Base-by-base conservation (phyloP, 2,329 filamentous ascomycete species). In the Cercospora zeina region DNA sequence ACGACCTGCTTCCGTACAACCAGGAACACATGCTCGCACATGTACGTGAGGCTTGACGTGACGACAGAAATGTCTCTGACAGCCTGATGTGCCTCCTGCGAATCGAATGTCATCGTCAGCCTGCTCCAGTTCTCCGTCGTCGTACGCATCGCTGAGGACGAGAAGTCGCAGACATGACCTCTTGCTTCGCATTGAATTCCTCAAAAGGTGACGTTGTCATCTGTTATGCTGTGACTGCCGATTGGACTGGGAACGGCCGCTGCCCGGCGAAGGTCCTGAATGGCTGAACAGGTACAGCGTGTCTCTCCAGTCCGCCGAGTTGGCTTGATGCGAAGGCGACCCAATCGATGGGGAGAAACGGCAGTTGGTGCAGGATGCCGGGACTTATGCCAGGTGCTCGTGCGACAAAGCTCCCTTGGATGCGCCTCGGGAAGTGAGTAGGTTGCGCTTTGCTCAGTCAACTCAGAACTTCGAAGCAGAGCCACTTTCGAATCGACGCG, bases 11-110 rank as follows among this genome's bases (percentile, higher is more conserved):
- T 2, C 49, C 16, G n/a, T 34, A 53, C 49, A 53, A 53, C 49
- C 49, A 53, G n/a, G 31, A 53, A 49, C 45, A 27, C 45, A 49
- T 49, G 45, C 45, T 49, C 19, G 45, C 45, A 49, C 13, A 33
- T 51, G 49, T 51, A 13, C 1, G 49, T 33, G 49, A 33, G 49
- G 49, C 27, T 51, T 51, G 11, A 33, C 27, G 9, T 14, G 14
- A 49, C 45, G 45, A 13, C 45, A 49, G 3, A 16, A 8, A 5
- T 24, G 19, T 16, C 5, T 14, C 19, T 16, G 4, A 24, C 45
- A 30, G 45, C 9, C 45, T 49, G 13, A 16, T n/a, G 36, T 39
- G 14, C 11, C 36, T 16, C 36, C 14, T 8, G 8, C 5, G 14
- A 39, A 2, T 39, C 36, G 3, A 16, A 16, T 16, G 16, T 16